These are phyloP conservation scores for Macaranga tanarius DNA, from an alignment of 441 rosid species.

Conservation along the genomic window DNA sequence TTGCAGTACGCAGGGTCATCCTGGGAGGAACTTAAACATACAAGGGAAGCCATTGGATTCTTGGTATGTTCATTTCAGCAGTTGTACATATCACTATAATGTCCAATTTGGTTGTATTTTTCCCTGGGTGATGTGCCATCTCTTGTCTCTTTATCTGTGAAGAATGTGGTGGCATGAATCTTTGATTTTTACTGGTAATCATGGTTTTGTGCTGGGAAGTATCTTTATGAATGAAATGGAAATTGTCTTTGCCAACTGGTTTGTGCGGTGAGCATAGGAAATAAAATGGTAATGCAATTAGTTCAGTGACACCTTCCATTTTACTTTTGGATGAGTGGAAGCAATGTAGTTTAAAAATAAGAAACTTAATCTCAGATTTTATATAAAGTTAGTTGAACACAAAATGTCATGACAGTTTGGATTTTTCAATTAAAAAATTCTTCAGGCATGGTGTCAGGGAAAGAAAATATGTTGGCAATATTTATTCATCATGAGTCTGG, in stretches of 20 bases:
- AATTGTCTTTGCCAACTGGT: not conserved
- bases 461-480: not conserved
- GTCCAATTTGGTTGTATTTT: not conserved
- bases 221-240: not conserved
- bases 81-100: not conserved
- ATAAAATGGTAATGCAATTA: not conserved
- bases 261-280: not conserved
- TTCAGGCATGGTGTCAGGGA: too few relatives aligned
- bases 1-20: slow-evolving; percentile 26
- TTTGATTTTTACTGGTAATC: not conserved
- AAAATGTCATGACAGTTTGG: not conserved
- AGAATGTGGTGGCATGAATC: not conserved
- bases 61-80: slow-evolving; percentile 24
- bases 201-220: not conserved
- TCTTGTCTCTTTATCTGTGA: not conserved
- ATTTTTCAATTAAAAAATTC: too few relatives aligned
- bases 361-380: not conserved
- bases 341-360: not conserved
- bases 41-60: slow-evolving; percentile 33
- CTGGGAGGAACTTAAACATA: slow-evolving; percentile 34
- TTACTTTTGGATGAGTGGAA: not conserved
- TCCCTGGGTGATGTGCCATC: not conserved
- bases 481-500: not conserved
- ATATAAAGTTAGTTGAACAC: too few relatives aligned
- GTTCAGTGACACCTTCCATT: not conserved